Evolutionary conservation across 371 early-diverging fungal genomes (phyloP).

Genomic region (Nematocida homosporus): DNA sequence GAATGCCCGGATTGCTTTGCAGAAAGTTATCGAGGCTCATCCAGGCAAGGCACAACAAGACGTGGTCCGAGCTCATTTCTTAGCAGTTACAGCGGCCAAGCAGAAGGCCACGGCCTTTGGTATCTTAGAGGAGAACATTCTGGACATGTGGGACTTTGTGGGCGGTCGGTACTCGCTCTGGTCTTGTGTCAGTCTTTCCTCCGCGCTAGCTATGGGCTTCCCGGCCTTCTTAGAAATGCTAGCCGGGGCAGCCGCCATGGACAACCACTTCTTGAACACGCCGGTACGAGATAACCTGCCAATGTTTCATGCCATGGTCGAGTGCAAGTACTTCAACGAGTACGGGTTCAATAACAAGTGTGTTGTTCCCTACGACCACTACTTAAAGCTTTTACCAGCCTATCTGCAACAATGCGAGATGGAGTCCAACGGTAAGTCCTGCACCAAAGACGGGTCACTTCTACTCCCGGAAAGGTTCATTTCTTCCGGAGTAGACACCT

Average conservation of each 20-base stretch:
- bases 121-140: slow-evolving; percentile 81
- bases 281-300: slow-evolving; percentile 83
- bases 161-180: slow-evolving; percentile 97
- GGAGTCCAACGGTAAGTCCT: slow-evolving; percentile 97
- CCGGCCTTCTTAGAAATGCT: slow-evolving; percentile 85
- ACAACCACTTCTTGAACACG: slow-evolving; percentile 80
- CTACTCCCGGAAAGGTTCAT: slow-evolving; percentile 7
- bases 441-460: slow-evolving; percentile 67
- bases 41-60: slow-evolving; percentile 31
- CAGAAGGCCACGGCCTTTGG: slow-evolving; percentile 80
- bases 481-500: neutral
- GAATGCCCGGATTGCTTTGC: slow-evolving; percentile 81
- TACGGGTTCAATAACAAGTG: slow-evolving; percentile 79
- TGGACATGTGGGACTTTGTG: slow-evolving; percentile 99
- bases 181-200: slow-evolving; percentile 94
- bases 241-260: slow-evolving; percentile 87
- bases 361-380: slow-evolving; percentile 92
- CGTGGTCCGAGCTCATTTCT: slow-evolving; percentile 79
- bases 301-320: slow-evolving; percentile 81
- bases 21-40: slow-evolving; percentile 22
- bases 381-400: slow-evolving; percentile 85
- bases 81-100: slow-evolving; percentile 92
- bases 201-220: slow-evolving; percentile 84
- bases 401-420: slow-evolving; percentile 96
- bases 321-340: slow-evolving; percentile 95